Conservation (phyloP, 805 yeast genomes). For the Yamadazyma laniorum region DNA sequence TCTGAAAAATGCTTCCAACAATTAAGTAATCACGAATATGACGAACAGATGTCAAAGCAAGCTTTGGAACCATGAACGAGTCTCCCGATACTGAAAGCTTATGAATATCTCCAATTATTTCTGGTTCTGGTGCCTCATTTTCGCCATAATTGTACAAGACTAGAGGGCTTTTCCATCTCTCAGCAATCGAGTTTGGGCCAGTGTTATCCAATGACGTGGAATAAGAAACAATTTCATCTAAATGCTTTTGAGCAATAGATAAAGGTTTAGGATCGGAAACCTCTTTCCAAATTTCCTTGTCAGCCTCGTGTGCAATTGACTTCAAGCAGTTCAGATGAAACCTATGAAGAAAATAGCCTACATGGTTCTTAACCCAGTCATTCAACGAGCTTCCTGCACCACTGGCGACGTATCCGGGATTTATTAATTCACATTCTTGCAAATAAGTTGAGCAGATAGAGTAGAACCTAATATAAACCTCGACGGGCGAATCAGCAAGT, state of each 20-base stretch:
- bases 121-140: neutral
- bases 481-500: conserved; percentile 53
- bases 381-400: conserved; percentile 53
- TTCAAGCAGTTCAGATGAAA: conserved; percentile 53
- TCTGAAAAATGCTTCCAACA: conserved; percentile 57
- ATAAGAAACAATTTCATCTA: conserved; percentile 26
- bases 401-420: conserved; percentile 60
- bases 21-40: conserved; percentile 52
- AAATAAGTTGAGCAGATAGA: conserved; percentile 66
- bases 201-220: conserved; percentile 23
- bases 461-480: conserved; percentile 66
- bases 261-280: conserved; percentile 48
- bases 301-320: conserved; percentile 48
- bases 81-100: conserved; percentile 18
- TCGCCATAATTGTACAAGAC: conserved; percentile 19
- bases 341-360: conserved; percentile 54
- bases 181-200: conserved; percentile 23
- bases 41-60: conserved; percentile 21
- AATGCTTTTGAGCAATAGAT: conserved; percentile 19
- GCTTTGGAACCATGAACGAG: conserved; percentile 29
- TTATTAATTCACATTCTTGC: conserved; percentile 78
- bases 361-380: conserved; percentile 65
- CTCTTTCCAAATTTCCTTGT: conserved; percentile 80
- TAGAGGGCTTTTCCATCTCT: conserved; percentile 26
- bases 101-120: neutral